A percentile compares a stretch with the other conserved stretches of the same genome.
Conservation (phyloP, 2,329 filamentous ascomycete genomes). For the Trichoderma semiorbis region DNA sequence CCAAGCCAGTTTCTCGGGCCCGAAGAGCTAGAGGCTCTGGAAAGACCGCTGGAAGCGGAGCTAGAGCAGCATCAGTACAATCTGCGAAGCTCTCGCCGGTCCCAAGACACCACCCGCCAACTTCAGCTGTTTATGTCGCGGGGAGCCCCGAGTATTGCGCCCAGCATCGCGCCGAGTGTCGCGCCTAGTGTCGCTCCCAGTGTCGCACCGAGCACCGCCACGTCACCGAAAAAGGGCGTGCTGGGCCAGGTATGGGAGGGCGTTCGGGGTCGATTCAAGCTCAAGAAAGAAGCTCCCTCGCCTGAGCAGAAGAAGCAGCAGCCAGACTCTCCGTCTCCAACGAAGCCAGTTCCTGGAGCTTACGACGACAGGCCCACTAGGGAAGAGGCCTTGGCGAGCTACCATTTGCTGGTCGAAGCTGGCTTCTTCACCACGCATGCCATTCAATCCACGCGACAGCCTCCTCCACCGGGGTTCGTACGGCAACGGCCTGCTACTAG, state of each 20-base stretch:
- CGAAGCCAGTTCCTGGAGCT: constrained; percentile 8
- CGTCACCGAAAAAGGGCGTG: constrained; percentile 26
- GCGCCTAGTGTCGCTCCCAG: constrained; percentile 1
- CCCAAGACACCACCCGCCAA: constrained; percentile 7
- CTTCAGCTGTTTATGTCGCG: constrained; percentile 13
- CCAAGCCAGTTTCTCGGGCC: constrained; percentile 62
- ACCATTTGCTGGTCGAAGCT: constrained; percentile 53
- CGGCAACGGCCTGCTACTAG: constrained; percentile 12
- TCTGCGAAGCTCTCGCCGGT: background rate
- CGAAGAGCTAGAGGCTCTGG: constrained; percentile 32
- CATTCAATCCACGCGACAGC: constrained; percentile 54
- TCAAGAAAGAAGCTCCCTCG: constrained; percentile 26
- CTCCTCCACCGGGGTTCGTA: constrained; percentile 19
- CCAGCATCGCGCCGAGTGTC: background rate
- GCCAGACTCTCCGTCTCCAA: background rate
- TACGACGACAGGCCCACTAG: constrained; percentile 29
- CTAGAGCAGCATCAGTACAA: constrained; percentile 2
- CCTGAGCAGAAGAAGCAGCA: constrained; percentile 27
- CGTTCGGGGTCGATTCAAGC: constrained; percentile 33
- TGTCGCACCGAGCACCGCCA: background rate
- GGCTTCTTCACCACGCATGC: constrained; percentile 59
- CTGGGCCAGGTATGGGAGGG: constrained; percentile 40
- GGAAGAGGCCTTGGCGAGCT: constrained; percentile 55
- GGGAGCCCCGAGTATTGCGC: background rate
- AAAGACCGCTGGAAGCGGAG: constrained; percentile 25